Base-by-base conservation (phyloP, 495 filamentous ascomycete species). In the Immersiella caudata region DNA sequence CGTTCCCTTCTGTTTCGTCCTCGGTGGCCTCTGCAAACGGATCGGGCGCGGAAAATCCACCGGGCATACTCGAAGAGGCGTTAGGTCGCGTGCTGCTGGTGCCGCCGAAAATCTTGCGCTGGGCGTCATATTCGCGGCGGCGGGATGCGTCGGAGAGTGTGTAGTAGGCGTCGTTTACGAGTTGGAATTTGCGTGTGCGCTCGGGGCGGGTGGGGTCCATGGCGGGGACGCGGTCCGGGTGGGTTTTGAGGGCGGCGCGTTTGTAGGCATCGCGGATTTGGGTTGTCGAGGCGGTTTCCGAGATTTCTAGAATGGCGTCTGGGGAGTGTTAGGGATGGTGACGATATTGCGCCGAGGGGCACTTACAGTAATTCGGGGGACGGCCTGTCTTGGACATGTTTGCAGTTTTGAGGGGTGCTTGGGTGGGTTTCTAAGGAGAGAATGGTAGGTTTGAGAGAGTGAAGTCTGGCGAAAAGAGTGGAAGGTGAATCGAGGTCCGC, bases 101-200 rank as follows among this genome's bases (percentile, higher is more conserved):
- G 61, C 50, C 64, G 59, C 77, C 57, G 40, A 73, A 81, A 21
- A 77, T 66, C 22, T 70, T 74, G 58, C 93, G 89, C 50, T 90
- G 85, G 54, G 87, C 82, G 75, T 99, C 94, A 80, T 98, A 99
- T 64, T 97, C 92, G 40, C 88, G 86, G n/a, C 95, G 90, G 1
- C 96, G 88, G 7, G 79, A 70, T 4, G 89, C 73, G 75, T 99
- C 93, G 0, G 90, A 93, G 50, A 99, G 90, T 24, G 93, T 96
- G 76, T 93, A 99, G 84, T 99, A 99, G 72, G 95, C 95, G 78
- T 98, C 95, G 81, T 97, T 99, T 73, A 99, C 91, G 67, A 92
- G 87, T 77, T 99, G 95, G 82, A 99, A 99, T 76, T 90, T 90
- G 70, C 89, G 88, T 7, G 95, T 99, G 68, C 94, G 89, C 2